These are phyloP conservation scores for Cunninghamia lanceolata DNA, from an alignment of 75 land plant species.

Conservation along the genomic window DNA sequence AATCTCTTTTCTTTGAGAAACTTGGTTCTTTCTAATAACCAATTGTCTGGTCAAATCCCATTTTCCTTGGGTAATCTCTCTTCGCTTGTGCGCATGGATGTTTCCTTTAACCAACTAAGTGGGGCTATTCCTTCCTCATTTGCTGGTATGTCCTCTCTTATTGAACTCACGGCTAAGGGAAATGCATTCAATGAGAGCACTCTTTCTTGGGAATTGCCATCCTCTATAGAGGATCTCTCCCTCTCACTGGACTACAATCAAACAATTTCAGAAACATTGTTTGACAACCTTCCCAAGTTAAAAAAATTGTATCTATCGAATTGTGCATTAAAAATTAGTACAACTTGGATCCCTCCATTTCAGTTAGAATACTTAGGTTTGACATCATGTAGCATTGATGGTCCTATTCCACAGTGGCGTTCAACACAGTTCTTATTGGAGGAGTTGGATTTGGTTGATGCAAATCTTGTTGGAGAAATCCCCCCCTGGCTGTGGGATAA, in stretches of 20 bases:
- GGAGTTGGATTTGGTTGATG: too few species aligned
- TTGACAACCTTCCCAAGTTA: neutral
- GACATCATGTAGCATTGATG: too few species aligned
- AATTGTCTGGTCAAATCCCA: neutral
- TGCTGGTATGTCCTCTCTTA: neutral
- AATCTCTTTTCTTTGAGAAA: neutral
- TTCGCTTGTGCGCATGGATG: neutral
- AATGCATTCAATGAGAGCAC: neutral
- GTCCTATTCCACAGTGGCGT: too few species aligned
- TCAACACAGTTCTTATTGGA: too few species aligned
- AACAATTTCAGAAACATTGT: neutral
- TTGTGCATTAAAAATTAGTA: too few species aligned
- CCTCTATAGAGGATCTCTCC: neutral
- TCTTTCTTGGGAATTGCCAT: neutral
- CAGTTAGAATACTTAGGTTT: too few species aligned
- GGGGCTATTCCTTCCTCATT: neutral
- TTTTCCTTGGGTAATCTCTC: neutral
- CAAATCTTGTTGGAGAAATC: too few species aligned
- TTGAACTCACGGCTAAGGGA: neutral
- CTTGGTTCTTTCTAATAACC: too few species aligned
- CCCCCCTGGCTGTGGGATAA: too few species aligned
- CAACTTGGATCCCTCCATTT: too few species aligned
- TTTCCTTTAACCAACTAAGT: neutral
- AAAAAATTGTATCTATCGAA: too few species aligned
- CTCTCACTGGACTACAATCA: neutral